phyloP scores from a whole-genome alignment of 2,329 filamentous ascomycete species.

The Pseudogymnoascus sp. region DNA sequence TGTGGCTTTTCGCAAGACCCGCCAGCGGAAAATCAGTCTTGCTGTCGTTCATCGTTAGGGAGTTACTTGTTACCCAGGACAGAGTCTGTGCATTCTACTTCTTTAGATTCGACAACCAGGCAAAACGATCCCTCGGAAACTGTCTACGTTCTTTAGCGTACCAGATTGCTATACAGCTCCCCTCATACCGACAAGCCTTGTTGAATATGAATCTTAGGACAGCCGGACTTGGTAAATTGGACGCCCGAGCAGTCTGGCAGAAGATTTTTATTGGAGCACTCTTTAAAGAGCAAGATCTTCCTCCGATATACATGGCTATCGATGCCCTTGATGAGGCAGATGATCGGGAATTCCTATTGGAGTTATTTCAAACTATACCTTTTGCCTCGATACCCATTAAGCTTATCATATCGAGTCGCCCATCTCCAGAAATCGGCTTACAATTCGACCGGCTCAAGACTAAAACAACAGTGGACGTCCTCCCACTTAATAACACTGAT shows the following conservation, averaged over 20 bases:
- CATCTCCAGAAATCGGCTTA: not conserved
- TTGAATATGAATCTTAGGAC: not conserved
- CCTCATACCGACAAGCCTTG: conserved; percentile 10
- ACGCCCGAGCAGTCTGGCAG: conserved; percentile 15
- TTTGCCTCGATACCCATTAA: not conserved
- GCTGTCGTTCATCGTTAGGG: conserved; percentile 24
- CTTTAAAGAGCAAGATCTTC: conserved; percentile 12
- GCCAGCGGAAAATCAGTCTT: conserved; percentile 31
- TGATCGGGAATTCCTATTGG: not conserved
- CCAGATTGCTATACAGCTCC: conserved; percentile 24
- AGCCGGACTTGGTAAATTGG: conserved; percentile 13
- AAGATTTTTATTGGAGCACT: conserved; percentile 14
- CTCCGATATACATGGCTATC: conserved; percentile 16
- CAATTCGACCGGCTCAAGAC: not conserved
- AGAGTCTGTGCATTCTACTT: conserved; percentile 26
- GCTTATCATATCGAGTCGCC: conserved; percentile 5
- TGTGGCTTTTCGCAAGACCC: conserved; percentile 27
- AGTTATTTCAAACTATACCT: conserved; percentile 5
- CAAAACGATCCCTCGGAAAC: conserved; percentile 21
- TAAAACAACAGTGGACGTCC: not conserved
- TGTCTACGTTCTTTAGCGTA: conserved; percentile 24
- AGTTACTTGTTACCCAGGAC: conserved; percentile 15
- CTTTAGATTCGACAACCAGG: conserved; percentile 25
- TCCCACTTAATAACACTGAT: not conserved
- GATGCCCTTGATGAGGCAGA: conserved; percentile 20